phyloP scores from a whole-genome alignment of 345 rosid genomes.

The Cardamine resedifolia region DNA sequence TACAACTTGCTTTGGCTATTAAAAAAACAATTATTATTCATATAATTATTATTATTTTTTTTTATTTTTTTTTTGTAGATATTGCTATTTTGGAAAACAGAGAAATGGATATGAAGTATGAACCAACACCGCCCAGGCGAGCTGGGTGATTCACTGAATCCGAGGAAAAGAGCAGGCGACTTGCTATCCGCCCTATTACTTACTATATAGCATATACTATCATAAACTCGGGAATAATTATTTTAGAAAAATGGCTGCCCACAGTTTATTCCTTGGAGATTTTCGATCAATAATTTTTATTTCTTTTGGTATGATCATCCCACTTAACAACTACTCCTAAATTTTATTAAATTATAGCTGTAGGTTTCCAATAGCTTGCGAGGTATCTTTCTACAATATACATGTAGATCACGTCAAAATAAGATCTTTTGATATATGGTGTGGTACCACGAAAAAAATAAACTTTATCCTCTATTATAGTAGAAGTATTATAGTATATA shows the following conservation, averaged over 20 bases:
- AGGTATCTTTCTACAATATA: not conserved
- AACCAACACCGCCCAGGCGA: conserved; percentile 34
- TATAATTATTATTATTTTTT: no score
- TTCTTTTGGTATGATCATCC: not conserved
- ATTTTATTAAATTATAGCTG: not conserved
- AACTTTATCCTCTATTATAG: not conserved
- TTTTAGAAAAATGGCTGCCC: not conserved
- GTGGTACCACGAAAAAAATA: conserved; percentile 10
- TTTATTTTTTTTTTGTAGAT: not conserved
- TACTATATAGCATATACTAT: not conserved
- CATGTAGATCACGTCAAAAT: not conserved
- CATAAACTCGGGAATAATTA: not conserved
- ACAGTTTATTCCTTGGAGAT: not conserved
- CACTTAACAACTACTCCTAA: not conserved
- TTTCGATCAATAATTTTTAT: not conserved
- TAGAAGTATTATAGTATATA: not conserved
- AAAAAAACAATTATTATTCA: not conserved
- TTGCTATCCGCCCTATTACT: conserved; percentile 5
- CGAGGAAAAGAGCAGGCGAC: conserved; percentile 21
- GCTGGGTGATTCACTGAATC: conserved; percentile 36
- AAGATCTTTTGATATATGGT: not conserved
- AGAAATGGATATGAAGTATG: conserved; percentile 6
- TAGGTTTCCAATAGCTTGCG: not conserved
- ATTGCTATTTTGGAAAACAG: not conserved
- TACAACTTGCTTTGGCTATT: conserved; percentile 29